These are phyloP conservation scores for Babjeviella inositovora DNA, from an alignment of 805 yeast genomes.

Conservation along the genomic window DNA sequence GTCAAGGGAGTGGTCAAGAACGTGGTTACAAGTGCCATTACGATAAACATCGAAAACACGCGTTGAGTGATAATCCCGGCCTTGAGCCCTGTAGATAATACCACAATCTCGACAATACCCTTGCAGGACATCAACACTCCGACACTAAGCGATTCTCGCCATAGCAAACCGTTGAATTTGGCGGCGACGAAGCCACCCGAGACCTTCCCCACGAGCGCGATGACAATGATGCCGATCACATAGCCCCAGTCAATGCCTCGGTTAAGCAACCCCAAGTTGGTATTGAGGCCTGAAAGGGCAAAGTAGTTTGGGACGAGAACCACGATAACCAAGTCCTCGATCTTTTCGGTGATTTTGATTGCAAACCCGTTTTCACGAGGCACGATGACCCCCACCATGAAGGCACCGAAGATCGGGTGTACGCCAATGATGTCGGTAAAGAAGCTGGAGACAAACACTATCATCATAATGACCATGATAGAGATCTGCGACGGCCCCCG, in stretches of 20 bases:
- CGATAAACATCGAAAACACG: constrained; percentile 66
- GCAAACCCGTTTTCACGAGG: constrained; percentile 70
- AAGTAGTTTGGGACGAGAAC: constrained; percentile 65
- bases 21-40: constrained; percentile 70
- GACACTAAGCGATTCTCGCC: constrained; percentile 65
- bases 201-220: constrained; percentile 57
- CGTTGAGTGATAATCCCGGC: constrained; percentile 51
- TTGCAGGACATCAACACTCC: constrained; percentile 81
- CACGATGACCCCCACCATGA: constrained; percentile 57
- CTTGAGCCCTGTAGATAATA: constrained; percentile 54
- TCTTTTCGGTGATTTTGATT: constrained; percentile 49
- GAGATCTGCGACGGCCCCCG: constrained; percentile 43
- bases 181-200: constrained; percentile 55
- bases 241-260: constrained; percentile 69
- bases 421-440: constrained; percentile 77
- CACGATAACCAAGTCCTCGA: constrained; percentile 65
- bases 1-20: constrained; percentile 72
- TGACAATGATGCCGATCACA: constrained; percentile 44
- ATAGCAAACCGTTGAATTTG: constrained; percentile 38
- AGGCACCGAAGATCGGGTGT: constrained; percentile 79
- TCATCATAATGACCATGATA: constrained; percentile 33
- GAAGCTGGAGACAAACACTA: constrained; percentile 57
- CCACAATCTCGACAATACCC: constrained; percentile 78
- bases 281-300: constrained; percentile 65
- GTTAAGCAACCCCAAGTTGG: constrained; percentile 45